Evolutionary conservation across 1,284 basidiomycete genomes (phyloP), one percentile per base, ranked within the genome.

Genomic region (Ceratorhiza oryzae-sativae): DNA sequence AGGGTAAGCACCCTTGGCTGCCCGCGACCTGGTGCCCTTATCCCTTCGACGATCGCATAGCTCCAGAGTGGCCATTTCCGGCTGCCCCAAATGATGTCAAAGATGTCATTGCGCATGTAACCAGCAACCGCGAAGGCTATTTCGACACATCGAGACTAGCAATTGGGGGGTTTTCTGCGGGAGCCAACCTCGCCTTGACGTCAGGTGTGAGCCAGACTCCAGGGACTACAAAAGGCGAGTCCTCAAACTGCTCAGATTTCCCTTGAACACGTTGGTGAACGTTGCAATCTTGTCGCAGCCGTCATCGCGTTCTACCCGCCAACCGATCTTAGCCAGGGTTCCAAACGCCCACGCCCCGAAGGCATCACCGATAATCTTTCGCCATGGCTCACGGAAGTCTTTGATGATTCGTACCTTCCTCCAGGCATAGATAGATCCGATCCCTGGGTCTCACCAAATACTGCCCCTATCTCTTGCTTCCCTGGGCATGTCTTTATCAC

Each of bases 61-160:
- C 59, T 32, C 71, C 71, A n/a, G 60, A 61, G 27, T 36, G 49
- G 32, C 71, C 71, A n/a, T 72, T 72, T 25, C 71, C 71, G 3
- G 71, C 71, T 13, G 71, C 71, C 8, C 41, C 41, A 3, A 51
- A 72, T 9, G 71, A 72, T 23, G 48, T 51, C 20, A 51, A 45
- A n/a, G 59, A 62, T 27, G 30, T 60, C 15, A 36, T 72, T 20
- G 36, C 36, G 20, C 49, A 62, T 36, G 59, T 62, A 34, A 12
- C 42, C 23, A 45, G 34, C 6, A 72, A 72, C 56, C 32, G 36
- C 15, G 71, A 45, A 32, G 59, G 58, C 8, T 60, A 62, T 46
- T 71, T 62, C 23, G 71, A 71, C 32, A 61, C 58, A 39, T 39
- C 32, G 23, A 20, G 71, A 20, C 61, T 71, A 1, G 51, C 71